A percentile compares a stretch with the other conserved stretches of the same genome.
Conservation (phyloP, 2,329 filamentous ascomycete genomes). For the Fusarium sp. region DNA sequence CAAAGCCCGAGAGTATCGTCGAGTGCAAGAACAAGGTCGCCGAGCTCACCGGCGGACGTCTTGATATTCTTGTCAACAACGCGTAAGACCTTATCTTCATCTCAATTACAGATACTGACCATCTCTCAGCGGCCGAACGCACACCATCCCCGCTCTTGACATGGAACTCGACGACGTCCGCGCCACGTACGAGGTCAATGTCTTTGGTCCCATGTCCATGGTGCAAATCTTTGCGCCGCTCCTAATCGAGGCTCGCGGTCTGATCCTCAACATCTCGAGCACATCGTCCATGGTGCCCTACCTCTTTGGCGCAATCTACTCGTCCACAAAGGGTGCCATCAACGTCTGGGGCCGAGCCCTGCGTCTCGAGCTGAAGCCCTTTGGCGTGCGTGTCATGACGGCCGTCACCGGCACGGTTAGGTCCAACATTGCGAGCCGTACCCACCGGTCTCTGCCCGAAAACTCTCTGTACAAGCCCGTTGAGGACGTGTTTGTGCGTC, state of each 20-base stretch:
- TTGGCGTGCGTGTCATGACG: slow-evolving; percentile 68
- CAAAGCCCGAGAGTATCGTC: slow-evolving; percentile 62
- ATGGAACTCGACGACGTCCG: slow-evolving; percentile 65
- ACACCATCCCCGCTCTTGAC: slow-evolving; percentile 64
- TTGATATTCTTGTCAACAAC: slow-evolving; percentile 72
- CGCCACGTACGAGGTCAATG: slow-evolving; percentile 67
- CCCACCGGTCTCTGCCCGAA: slow-evolving; percentile 55
- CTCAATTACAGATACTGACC: not conserved
- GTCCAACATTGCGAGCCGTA: slow-evolving; percentile 61
- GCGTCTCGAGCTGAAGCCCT: slow-evolving; percentile 65
- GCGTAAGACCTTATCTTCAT: slow-evolving; percentile 55
- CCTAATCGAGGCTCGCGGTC: slow-evolving; percentile 62
- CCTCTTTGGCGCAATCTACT: slow-evolving; percentile 65
- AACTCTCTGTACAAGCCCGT: slow-evolving; percentile 62
- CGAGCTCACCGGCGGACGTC: slow-evolving; percentile 62
- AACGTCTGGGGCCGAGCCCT: slow-evolving; percentile 65
- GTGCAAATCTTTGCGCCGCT: slow-evolving; percentile 62
- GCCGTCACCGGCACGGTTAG: slow-evolving; percentile 66
- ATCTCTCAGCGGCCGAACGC: slow-evolving; percentile 59
- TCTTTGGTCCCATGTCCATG: slow-evolving; percentile 69
- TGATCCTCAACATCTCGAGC: slow-evolving; percentile 68
- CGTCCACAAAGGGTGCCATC: slow-evolving; percentile 67
- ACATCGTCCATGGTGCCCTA: slow-evolving; percentile 63
- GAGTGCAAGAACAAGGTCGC: slow-evolving; percentile 60
- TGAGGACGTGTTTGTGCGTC: slow-evolving; percentile 58